Conservation (phyloP, 352 stramenopile genomes). For the Aphanomyces euteiches region DNA sequence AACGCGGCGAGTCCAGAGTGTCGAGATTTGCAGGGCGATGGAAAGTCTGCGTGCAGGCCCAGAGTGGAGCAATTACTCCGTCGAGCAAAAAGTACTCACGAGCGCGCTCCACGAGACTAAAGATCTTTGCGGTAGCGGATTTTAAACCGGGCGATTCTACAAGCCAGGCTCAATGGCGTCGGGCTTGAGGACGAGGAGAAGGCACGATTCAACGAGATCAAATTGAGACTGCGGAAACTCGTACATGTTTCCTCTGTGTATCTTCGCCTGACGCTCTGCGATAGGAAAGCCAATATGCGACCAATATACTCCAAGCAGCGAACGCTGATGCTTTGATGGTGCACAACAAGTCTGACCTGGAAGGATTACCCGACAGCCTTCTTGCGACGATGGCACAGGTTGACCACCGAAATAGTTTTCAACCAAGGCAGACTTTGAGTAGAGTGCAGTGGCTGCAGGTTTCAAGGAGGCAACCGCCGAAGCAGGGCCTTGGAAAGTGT, state of each 20-base stretch:
- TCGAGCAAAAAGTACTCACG: constrained; percentile 51
- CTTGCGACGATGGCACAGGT: constrained; percentile 88
- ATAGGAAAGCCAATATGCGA: constrained; percentile 92
- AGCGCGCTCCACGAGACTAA: too few species aligned
- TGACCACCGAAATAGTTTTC: too few species aligned
- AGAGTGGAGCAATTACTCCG: constrained; percentile 50
- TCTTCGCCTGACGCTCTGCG: background rate
- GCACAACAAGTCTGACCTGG: constrained; percentile 79
- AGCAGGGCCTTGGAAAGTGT: constrained; percentile 92
- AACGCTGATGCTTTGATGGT: constrained; percentile 93
- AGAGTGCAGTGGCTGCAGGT: constrained; percentile 36
- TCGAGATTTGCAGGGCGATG: constrained; percentile 89
- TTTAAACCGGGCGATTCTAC: background rate
- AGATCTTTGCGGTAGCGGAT: background rate
- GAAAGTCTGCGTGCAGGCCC: constrained; percentile 64
- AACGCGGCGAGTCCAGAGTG: constrained; percentile 90
- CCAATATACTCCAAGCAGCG: constrained; percentile 96
- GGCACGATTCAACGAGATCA: background rate
- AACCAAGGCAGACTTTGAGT: background rate
- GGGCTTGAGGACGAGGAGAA: background rate
- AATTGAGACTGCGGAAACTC: background rate
- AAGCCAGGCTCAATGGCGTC: background rate
- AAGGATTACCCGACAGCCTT: constrained; percentile 88
- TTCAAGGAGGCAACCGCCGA: constrained; percentile 61
- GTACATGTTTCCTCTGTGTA: background rate